These are phyloP conservation scores for Capsella rubella DNA, from an alignment of 441 rosid species.

Conservation along the genomic window DNA sequence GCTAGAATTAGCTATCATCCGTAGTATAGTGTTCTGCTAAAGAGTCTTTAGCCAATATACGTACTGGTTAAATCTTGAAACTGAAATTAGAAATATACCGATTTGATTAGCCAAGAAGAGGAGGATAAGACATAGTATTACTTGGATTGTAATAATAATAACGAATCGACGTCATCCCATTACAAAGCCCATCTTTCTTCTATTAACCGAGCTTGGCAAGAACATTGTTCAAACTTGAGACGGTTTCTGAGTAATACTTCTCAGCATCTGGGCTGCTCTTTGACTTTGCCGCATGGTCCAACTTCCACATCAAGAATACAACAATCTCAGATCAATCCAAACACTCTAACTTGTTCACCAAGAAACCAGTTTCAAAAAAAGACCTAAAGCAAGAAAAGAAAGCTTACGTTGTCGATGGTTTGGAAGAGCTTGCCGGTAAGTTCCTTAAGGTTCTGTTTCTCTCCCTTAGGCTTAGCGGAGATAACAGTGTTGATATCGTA, in stretches of 20 bases:
- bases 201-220: slow-evolving; percentile 80
- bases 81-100: slow-evolving; percentile 9
- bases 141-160: slow-evolving; percentile 17
- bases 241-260: slow-evolving; percentile 86
- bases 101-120: slow-evolving; percentile 22
- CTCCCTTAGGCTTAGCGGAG: slow-evolving; percentile 70
- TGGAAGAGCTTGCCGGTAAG: slow-evolving; percentile 85
- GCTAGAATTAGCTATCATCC: too few relatives aligned
- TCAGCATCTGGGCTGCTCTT: slow-evolving; percentile 92
- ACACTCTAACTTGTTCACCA: slow-evolving; percentile 9
- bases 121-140: slow-evolving; percentile 39
- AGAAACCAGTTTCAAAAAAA: neutral
- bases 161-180: slow-evolving; percentile 3
- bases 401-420: slow-evolving; percentile 68
- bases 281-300: slow-evolving; percentile 90
- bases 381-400: neutral
- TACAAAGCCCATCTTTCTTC: slow-evolving; percentile 15
- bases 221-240: slow-evolving; percentile 79
- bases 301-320: slow-evolving; percentile 44
- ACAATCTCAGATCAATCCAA: slow-evolving; percentile 18
- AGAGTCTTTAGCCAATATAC: neutral
- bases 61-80: slow-evolving; percentile 23
- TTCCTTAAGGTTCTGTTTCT: slow-evolving; percentile 74
- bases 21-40: neutral
- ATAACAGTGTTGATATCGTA: slow-evolving; percentile 90